Conservation (phyloP, 345 rosid genomes). For the Dovyalis caffra region DNA sequence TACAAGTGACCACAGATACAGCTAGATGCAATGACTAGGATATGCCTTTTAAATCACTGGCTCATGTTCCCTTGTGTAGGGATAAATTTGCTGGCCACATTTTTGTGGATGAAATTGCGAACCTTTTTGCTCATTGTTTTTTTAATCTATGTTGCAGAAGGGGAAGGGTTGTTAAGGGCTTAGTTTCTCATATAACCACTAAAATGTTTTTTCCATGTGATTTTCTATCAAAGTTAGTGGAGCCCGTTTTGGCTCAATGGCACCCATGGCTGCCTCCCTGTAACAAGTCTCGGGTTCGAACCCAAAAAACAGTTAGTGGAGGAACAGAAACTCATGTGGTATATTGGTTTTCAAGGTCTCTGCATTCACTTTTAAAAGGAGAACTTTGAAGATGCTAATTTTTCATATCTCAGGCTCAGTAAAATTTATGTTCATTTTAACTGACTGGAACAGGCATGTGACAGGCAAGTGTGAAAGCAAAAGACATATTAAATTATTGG, state of each 20-base stretch:
- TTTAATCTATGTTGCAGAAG: too few species aligned
- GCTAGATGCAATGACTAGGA: neutral
- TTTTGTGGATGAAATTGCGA: too few species aligned
- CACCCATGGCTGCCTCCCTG: neutral
- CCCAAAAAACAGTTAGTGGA: neutral
- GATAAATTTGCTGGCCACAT: too few species aligned
- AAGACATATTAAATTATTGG: slow-evolving; percentile 84
- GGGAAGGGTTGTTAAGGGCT: too few species aligned
- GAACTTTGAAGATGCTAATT: neutral
- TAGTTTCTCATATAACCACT: too few species aligned
- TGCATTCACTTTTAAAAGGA: neutral
- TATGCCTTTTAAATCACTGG: neutral
- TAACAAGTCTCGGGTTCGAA: too few species aligned
- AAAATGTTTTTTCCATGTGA: too few species aligned
- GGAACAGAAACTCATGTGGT: neutral
- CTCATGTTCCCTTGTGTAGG: too few species aligned
- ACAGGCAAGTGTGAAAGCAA: slow-evolving; percentile 77
- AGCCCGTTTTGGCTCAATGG: neutral
- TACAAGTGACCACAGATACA: too few species aligned
- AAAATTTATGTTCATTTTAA: neutral
- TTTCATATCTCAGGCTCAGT: slow-evolving; percentile 14
- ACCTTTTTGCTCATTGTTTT: too few species aligned
- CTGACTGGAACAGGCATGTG: slow-evolving; percentile 35
- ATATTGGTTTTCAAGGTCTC: neutral
- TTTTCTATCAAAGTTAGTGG: too few species aligned